phyloP scores from a whole-genome alignment of 2,329 filamentous ascomycete genomes.

The Exophiala mesophila region DNA sequence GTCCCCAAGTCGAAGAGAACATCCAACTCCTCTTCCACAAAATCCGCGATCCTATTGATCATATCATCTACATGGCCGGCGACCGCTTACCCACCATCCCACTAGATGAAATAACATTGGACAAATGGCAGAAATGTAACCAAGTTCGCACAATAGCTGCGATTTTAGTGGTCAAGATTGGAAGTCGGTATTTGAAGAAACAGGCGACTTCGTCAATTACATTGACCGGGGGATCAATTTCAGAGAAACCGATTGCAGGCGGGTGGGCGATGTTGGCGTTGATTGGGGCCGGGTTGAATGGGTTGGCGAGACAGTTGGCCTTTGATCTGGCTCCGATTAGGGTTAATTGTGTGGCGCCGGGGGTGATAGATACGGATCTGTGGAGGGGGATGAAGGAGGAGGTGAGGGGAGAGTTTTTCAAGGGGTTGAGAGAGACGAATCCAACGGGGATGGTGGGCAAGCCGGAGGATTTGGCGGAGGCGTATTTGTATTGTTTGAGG shows the following conservation, averaged over 20 bases:
- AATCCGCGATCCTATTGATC: slow-evolving; percentile 40
- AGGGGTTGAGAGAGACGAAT: slow-evolving; percentile 18
- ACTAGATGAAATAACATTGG: slow-evolving; percentile 40
- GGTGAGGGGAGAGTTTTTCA: slow-evolving; percentile 24
- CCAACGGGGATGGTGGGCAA: slow-evolving; percentile 33
- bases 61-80: slow-evolving; percentile 56
- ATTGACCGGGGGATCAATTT: slow-evolving; percentile 52
- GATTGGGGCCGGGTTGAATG: slow-evolving; percentile 49
- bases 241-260: slow-evolving; percentile 47
- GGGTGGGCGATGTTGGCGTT: slow-evolving; percentile 47
- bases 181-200: slow-evolving; percentile 38
- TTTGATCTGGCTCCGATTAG: slow-evolving; percentile 59
- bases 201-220: slow-evolving; percentile 47
- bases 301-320: slow-evolving; percentile 53
- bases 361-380: slow-evolving; percentile 47
- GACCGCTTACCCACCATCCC: slow-evolving; percentile 40
- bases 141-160: slow-evolving; percentile 50
- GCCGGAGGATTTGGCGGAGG: slow-evolving; percentile 43
- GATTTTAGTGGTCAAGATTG: slow-evolving; percentile 50
- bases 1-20: slow-evolving; percentile 44
- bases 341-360: slow-evolving; percentile 59
- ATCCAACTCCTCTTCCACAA: slow-evolving; percentile 44
- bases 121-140: slow-evolving; percentile 39
- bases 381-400: slow-evolving; percentile 31
- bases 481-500: slow-evolving; percentile 45